Evolutionary conservation across 2,329 filamentous ascomycete species (phyloP), one percentile per base, ranked within the genome.

Genomic region (Colletotrichum ledebouriae): DNA sequence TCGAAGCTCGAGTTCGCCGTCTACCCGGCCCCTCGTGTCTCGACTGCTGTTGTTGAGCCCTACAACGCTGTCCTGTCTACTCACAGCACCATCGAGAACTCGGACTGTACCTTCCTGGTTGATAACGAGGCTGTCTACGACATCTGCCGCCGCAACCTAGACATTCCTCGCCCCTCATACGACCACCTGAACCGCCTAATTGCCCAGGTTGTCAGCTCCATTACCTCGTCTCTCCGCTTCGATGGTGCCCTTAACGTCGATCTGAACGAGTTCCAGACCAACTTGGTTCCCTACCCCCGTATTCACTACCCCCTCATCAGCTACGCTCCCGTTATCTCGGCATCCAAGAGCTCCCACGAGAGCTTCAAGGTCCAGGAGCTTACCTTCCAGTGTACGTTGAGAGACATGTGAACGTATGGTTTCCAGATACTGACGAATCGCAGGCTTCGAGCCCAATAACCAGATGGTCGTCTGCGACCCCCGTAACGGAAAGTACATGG

Each of bases 321-420:
- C 82, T 92, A 92, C 76, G 89, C 90, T 11, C 90, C 90, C 37
- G 90, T 92, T 73, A 85, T 92, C 72, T 92, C 89, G 22, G 88
- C 89, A 67, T 85, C 87, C 83, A 93, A 92, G 87, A 93, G 91
- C 80, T 88, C 90, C 55, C 93, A 96, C 77, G 93, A 96, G 85
- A 93, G 91, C 84, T 94, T 94, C 89, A 94, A 93, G 85, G 90
- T 94, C 63, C 87, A 89, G 71, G 93, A 96, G 73, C 82, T 92
- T 71, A 92, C 90, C 76, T 89, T 91, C 82, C 89, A 92, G 79
- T 92, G 90, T 92, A 84, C 77, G 87, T 83, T 4, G 3, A 9
- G 11, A 4, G 1, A 11, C 4, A 3, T 13, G 11, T 69, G 62
- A 50, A 42, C 52, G 29, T 1, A 9, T 13, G 20, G 3, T 6